Evolutionary conservation across 2,329 filamentous ascomycete species (phyloP).

Genomic region (Septoria linicola): DNA sequence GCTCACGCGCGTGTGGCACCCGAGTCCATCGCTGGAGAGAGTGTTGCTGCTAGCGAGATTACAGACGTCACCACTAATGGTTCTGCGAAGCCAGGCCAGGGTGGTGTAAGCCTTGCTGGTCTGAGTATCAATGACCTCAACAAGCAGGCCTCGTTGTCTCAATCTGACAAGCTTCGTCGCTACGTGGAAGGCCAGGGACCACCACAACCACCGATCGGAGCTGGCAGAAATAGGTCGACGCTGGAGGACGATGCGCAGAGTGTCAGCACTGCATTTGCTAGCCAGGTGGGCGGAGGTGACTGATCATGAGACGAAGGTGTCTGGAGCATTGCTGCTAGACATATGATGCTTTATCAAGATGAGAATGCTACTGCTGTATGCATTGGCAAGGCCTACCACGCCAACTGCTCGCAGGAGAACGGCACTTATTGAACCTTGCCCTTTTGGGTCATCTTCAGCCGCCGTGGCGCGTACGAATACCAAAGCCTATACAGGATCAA

Average conservation of each 20-base stretch:
- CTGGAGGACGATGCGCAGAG: constrained; percentile 84
- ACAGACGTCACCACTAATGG: constrained; percentile 80
- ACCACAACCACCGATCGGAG: constrained; percentile 52
- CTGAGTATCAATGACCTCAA: constrained; percentile 69
- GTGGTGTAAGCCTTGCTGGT: constrained; percentile 85
- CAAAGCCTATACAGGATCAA: no score
- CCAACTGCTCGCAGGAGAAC: not conserved
- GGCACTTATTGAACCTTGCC: not conserved
- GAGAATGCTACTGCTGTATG: constrained; percentile 18
- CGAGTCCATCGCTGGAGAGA: constrained; percentile 81
- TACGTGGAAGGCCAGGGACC: constrained; percentile 72
- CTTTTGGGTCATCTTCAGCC: no score
- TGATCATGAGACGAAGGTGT: constrained; percentile 25
- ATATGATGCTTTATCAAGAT: constrained; percentile 19
- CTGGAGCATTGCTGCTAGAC: constrained; percentile 20
- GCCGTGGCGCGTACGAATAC: no score
- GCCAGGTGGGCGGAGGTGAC: constrained; percentile 62
- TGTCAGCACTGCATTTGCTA: constrained; percentile 93
- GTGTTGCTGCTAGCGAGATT: constrained; percentile 84
- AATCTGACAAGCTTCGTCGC: constrained; percentile 88
- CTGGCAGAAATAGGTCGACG: constrained; percentile 57
- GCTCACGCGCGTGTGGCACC: constrained; percentile 31
- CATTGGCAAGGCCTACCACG: constrained; percentile 2
- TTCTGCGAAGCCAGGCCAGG: constrained; percentile 53
- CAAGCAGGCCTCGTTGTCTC: constrained; percentile 72